Conservation (phyloP, 1,284 basidiomycete species). For the Exobasidium rhododendri region DNA sequence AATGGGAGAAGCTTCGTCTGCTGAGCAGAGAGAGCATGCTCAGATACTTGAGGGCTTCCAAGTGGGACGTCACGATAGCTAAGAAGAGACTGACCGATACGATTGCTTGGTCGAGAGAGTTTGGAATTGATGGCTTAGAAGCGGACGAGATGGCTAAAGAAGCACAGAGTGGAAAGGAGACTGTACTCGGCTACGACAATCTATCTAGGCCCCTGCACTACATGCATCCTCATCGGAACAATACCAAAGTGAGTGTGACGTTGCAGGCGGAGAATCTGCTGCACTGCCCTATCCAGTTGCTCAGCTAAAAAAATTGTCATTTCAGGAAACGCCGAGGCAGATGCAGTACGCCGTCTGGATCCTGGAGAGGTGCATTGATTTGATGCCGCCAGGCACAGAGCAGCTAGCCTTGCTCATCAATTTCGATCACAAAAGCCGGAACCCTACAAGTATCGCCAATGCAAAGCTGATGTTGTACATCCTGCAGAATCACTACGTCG, state of each 20-base stretch:
- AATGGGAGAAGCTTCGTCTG: constrained; percentile 52
- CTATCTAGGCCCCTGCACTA: constrained; percentile 55
- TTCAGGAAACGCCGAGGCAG: constrained; percentile 51
- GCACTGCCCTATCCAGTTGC: constrained; percentile 7
- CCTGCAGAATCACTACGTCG: constrained; percentile 41
- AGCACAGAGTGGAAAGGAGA: constrained; percentile 56
- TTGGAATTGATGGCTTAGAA: constrained; percentile 52
- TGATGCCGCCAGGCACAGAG: constrained; percentile 55
- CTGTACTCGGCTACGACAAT: constrained; percentile 55
- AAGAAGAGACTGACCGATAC: constrained; percentile 55
- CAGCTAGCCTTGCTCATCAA: constrained; percentile 49
- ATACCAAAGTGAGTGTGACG: too few species aligned
- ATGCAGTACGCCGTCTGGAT: constrained; percentile 57
- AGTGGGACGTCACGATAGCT: constrained; percentile 54
- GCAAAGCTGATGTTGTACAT: constrained; percentile 54
- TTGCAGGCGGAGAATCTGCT: constrained; percentile 10
- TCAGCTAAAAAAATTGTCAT: too few species aligned
- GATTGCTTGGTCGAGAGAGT: constrained; percentile 56
- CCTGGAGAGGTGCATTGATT: constrained; percentile 54
- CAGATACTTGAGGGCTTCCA: constrained; percentile 55
- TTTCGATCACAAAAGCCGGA: constrained; percentile 43
- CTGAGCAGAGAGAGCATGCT: constrained; percentile 52
- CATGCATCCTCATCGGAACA: constrained; percentile 56
- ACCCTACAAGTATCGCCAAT: constrained; percentile 42
- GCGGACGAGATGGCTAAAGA: constrained; percentile 45